Evolutionary conservation across 805 yeast genomes (phyloP).

Genomic region (Clavispora carvajalis): DNA sequence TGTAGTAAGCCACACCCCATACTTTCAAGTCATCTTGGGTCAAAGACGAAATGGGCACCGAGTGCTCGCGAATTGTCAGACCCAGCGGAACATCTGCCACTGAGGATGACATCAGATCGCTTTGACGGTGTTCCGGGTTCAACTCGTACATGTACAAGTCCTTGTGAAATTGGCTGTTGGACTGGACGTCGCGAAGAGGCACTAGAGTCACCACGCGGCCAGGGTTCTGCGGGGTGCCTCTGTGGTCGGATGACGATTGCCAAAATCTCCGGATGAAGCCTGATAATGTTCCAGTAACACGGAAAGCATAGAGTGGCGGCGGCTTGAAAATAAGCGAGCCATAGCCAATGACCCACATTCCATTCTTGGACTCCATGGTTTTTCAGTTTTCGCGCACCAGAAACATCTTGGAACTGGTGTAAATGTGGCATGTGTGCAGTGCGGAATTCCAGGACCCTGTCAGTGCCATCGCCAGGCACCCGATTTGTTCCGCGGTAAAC

Average conservation of each 20-base stretch:
- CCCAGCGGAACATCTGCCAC: constrained; percentile 11
- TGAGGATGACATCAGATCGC: background rate
- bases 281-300: constrained; percentile 65
- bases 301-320: constrained; percentile 62
- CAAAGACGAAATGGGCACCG: constrained; percentile 16
- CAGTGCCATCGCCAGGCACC: no score
- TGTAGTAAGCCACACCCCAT: constrained; percentile 82
- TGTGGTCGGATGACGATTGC: constrained; percentile 86
- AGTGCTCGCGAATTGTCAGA: constrained; percentile 5
- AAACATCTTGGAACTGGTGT: no score
- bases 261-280: constrained; percentile 84
- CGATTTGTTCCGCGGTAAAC: no score
- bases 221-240: constrained; percentile 83
- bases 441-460: no score
- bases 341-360: constrained; percentile 82
- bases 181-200: constrained; percentile 49
- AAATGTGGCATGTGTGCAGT: no score
- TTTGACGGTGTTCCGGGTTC: background rate
- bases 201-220: constrained; percentile 87
- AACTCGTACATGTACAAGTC: constrained; percentile 38
- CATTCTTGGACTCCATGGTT: constrained; percentile 11
- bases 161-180: constrained; percentile 33
- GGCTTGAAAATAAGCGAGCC: constrained; percentile 89
- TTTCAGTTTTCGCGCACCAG: background rate
- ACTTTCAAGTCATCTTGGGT: constrained; percentile 45